Base-by-base conservation (phyloP, 2,329 filamentous ascomycete species). In the Diaporthe longicolla region DNA sequence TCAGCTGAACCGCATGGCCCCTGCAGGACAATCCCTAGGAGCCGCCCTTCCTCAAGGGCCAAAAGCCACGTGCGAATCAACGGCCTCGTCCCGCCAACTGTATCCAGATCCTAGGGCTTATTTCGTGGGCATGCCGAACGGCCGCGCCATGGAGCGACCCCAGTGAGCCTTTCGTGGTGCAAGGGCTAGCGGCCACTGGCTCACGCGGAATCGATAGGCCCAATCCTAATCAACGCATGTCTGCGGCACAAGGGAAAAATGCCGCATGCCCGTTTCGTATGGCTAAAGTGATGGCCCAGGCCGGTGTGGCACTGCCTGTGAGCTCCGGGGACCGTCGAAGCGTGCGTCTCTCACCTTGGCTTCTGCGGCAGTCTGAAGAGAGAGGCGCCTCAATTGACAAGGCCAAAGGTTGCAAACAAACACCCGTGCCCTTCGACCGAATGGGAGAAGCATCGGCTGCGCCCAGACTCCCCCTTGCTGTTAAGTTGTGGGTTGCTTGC, bases 1-100 rank as follows among this genome's bases (percentile, higher is more conserved):
- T 71, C 70, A 54, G 70, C 70, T 71, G 70, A 63, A 43, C 57
- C 70, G 50, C 70, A 71, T 71, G 57, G 57, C 58, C 32, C 70
- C 48, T 61, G 45, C 70, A 71, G 48, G 48, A 63, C 24, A 26
- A 17, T 55, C 17, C 55, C 54, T 35, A 61, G 69, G 73, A 74
- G 48, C 26, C 40, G 54, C 69, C 54, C n/a, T 57, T 37, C 48
- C 37, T 50, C 37, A 45, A 58, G 55, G 32, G 43, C 55, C 70
- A 65, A 59, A 50, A 24, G 73, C 73, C 73, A 74, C 73, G 70
- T 74, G 73, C 65, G 65, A 69, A 73, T 55, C 63, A 72, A 73
- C 55, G 48, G 57, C 63, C 57, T 50, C 17, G 32, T 59, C 69
- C 45, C 52, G 70, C 61, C 70, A 65, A 70, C 52, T 40, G 57